A percentile compares a stretch with the other conserved stretches of the same genome.
Evolutionary conservation across 78 protist genomes (phyloP).

Genomic region (Dictyostelium brefeldianum): DNA sequence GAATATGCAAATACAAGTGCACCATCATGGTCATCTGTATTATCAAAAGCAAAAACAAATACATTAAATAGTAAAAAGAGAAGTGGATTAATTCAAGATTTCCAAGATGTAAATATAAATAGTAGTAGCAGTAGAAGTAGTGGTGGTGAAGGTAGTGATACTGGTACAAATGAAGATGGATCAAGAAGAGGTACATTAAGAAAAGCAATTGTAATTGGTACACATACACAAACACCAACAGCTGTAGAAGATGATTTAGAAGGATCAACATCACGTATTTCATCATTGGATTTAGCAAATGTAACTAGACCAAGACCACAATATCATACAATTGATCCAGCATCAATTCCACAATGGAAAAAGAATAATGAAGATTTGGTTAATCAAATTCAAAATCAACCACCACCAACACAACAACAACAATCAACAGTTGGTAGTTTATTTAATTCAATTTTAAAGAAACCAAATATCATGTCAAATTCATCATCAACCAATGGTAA

Average conservation of each 20-base stretch:
- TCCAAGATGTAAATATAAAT: background rate
- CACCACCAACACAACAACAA: constrained; percentile 31
- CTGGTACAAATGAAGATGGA: background rate
- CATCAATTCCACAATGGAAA: constrained; percentile 72
- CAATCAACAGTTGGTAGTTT: constrained; percentile 11
- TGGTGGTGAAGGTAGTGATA: background rate
- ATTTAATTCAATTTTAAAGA: constrained; percentile 17
- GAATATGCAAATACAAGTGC: background rate
- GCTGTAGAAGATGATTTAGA: constrained; percentile 1
- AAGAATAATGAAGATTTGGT: constrained; percentile 27
- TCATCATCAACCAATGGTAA: background rate
- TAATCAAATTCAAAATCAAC: background rate
- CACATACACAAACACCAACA: background rate
- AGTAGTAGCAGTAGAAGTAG: background rate
- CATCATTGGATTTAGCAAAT: constrained; percentile 66
- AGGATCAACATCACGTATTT: background rate
- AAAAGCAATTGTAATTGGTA: constrained; percentile 69
- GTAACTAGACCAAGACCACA: constrained; percentile 72
- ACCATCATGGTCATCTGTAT: constrained; percentile 32
- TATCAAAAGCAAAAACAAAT: constrained; percentile 20
- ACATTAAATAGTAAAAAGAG: background rate
- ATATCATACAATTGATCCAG: constrained; percentile 75
- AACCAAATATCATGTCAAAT: background rate
- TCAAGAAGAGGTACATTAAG: constrained; percentile 56
- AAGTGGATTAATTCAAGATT: background rate